Evolutionary conservation across 1,139 yeast species (phyloP), one percentile per base, ranked within the genome.

Genomic region (Kurtzmaniella quercitrusa): DNA sequence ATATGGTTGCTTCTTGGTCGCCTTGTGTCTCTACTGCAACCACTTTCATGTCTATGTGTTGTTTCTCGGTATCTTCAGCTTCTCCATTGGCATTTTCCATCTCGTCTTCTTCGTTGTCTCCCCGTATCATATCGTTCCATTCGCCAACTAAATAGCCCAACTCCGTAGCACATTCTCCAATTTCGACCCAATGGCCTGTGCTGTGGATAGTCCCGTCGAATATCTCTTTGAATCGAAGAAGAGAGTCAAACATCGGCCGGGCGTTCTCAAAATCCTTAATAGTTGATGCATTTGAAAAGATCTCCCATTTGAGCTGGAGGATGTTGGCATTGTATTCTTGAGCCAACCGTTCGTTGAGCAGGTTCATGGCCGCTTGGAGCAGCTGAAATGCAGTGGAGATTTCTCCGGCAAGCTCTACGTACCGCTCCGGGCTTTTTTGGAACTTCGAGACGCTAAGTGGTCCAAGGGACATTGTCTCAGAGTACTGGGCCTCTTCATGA

Each of bases 241-340:
- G 25, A 11, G 46, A 44, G 14, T 44, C 46, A 25, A 44, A 41
- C 46, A 44, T 44, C 3, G 44, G 18, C 23, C 46, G 19, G 11
- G 44, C 44, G 21, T 44, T 44, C 33, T 44, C 46, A 38, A 44
- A 44, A 17, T 41, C 38, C 17, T 43, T 43, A 12, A 42, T 41
- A 6, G 46, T 27, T 7, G 44, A 19, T 10, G 44, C 34, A 34
- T 38, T 41, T 8, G 39, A 31, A n/a, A 44, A 44, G 16, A 44
- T 44, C 18, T 44, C 46, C 46, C 46, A 44, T 31, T 38, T 41
- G 16, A 44, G 31, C 24, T 23, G 39, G 6, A 38, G 12, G 9
- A 18, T 31, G 24, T 27, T 41, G 19, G 37, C 42, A 19, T 33
- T 31, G 15, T 41, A 44, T 33, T 44, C 25, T 15, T 31, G 34